Base-by-base conservation (phyloP, 768 basidiomycete genomes). In the Leucosporidium scottii region DNA sequence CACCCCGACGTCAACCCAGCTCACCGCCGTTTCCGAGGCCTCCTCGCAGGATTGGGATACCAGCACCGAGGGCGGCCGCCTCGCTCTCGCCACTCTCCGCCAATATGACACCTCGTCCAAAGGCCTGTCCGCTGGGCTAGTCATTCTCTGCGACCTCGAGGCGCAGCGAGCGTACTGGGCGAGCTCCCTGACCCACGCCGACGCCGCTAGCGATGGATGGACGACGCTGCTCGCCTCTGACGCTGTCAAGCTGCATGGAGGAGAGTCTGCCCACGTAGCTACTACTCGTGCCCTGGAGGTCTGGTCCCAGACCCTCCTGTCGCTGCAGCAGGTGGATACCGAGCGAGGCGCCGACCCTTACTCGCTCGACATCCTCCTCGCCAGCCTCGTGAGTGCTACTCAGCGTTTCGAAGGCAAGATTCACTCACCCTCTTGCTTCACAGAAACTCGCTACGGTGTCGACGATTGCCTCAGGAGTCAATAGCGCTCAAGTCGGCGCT, bases 31-130 rank as follows among this genome's bases (percentile, higher is more conserved):
- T 10, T 25, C 12, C 30, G 21, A 13, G 6, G 36, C 30, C 62
- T 17, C 30, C 51, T 21, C 36, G 3, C 34, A 18, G 15, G 36
- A 55, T 9, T 55, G 54, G 51, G 51, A 53, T 53, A 25, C 34
- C 51, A 36, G 21, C 51, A 39, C 62, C 34, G 34, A 25, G n/a
- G 51, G 55, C 23, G 62, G 62, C 21, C 62, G 62, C 31, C 17
- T 30, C 54, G 34, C 62, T 21, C 62, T 61, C 49, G 60, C 60
- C 2, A 50, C 60, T 10, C 48, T 61, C 15, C 28, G 50, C 31
- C 60, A 28, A 36, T 62, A 53, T 36, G n/a, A 28, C 13, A 27
- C 25, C 23, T 55, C 50, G n/a, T n/a, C 17, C 53, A 53, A 55
- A 8, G 36, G 51, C 9, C 34, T 54, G 10, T 20, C 34, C 2